A percentile compares a stretch with the other conserved stretches of the same genome.
phyloP scores from a whole-genome alignment of 148 eudicot genomes.

The Agrostemma githago region DNA sequence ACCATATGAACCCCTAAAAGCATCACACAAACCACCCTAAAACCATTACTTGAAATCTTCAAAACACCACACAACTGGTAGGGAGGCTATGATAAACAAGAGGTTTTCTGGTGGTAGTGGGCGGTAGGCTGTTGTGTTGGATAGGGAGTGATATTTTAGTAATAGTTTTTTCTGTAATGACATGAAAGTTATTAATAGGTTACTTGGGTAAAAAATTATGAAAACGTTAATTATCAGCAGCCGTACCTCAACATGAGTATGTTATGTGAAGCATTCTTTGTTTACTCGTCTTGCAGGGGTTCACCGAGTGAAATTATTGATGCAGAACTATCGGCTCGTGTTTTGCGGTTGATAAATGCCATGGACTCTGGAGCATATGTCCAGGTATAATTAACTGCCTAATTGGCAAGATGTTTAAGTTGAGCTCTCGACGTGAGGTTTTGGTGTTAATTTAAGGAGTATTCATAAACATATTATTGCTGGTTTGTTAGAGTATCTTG shows the following conservation, averaged over 20 bases:
- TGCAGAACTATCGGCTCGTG: constrained; percentile 93
- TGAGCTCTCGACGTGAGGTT: not conserved
- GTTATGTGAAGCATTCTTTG: not conserved
- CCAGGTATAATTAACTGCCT: constrained; percentile 45
- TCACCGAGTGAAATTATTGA: constrained; percentile 76
- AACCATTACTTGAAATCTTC: too few species aligned
- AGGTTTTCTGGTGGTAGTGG: too few species aligned
- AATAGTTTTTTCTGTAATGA: too few species aligned
- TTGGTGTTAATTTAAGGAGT: not conserved
- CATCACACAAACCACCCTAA: too few species aligned
- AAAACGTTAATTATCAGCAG: not conserved
- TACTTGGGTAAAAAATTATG: too few species aligned
- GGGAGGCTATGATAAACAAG: too few species aligned
- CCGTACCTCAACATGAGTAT: not conserved
- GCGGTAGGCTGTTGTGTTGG: too few species aligned
- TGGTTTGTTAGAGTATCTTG: constrained; percentile 2
- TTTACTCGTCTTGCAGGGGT: constrained; percentile 40
- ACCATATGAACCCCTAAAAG: too few species aligned
- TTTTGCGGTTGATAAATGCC: constrained; percentile 67
- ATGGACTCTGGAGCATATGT: constrained; percentile 72
- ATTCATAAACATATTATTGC: not conserved
- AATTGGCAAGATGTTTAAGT: not conserved
- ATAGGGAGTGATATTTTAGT: too few species aligned
- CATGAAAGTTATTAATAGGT: too few species aligned
- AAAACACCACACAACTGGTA: too few species aligned